Evolutionary conservation across 139 green algal genomes (phyloP), one percentile per base, ranked within the genome.

Genomic region (Micractinium sp.): DNA sequence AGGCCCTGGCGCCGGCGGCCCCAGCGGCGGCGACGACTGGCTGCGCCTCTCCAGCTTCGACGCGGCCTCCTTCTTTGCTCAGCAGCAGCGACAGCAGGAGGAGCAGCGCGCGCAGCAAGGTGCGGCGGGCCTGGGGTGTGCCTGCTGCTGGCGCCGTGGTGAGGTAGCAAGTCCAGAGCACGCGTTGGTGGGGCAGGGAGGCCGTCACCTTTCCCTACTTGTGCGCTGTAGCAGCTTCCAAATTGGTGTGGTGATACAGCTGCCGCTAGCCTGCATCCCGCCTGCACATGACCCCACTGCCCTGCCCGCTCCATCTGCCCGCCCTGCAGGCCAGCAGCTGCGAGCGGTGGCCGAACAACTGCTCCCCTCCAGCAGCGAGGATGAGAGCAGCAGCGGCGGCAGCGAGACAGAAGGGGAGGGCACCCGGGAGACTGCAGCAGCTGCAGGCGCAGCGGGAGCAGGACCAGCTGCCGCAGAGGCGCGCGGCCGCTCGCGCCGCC

Each of bases 331-430:
- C 36, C 79, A 82, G 15, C 73, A 88, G 71, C 90, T 92, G 53
- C 79, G 82, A 14, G 63, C 60, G 0, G 90, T 81, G 1, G 87
- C 87, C 18, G 86, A 90, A 23, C 56, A 86, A 38, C 85, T 90
- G 81, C 81, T 92, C 61, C 82, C 90, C 20, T 90, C 86, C 60
- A 90, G 86, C 86, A 90, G 80, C 73, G 88, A 90, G 0, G 75
- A 76, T 4, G 66, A 81, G 1, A 84, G 78, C 29, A 74, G 39
- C 63, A 86, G 66, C 87, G 39, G 86, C 36, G 35, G 39, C 33
- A 36, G 47, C 20, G 84, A 88, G 61, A 38, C 74, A 71, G 33
- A n/a, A 22, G 41, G 53, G 16, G 73, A 83, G 82, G 38, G 38
- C 41, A 41, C 41, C 27, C 35, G 25, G 38, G 19, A 47, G 74